Evolutionary conservation across 768 basidiomycete species (phyloP).

Genomic region (Pleurotus tuoliensis): DNA sequence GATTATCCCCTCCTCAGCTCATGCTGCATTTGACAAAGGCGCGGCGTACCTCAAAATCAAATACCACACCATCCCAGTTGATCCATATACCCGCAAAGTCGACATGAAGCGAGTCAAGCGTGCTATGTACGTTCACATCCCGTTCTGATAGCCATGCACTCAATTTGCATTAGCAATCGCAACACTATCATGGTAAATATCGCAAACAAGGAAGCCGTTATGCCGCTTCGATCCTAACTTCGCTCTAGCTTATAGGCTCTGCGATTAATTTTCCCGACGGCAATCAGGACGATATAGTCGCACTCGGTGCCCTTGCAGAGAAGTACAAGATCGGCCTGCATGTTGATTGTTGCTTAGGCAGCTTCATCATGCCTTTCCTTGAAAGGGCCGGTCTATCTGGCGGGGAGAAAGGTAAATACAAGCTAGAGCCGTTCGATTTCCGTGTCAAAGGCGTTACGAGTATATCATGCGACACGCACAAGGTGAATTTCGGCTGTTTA

Average conservation of each 20-base stretch:
- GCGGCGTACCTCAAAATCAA: constrained; percentile 87
- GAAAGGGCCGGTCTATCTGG: constrained; percentile 69
- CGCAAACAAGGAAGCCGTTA: not conserved
- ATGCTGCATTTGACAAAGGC: constrained; percentile 95
- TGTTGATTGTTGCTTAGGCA: constrained; percentile 93
- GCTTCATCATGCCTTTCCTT: constrained; percentile 92
- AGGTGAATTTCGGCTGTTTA: constrained; percentile 39
- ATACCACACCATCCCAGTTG: constrained; percentile 81
- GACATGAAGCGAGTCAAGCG: constrained; percentile 73
- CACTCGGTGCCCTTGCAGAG: constrained; percentile 70
- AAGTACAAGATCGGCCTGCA: constrained; percentile 80
- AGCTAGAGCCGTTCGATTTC: constrained; percentile 82
- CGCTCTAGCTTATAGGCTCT: constrained; percentile 72
- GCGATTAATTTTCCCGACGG: constrained; percentile 85
- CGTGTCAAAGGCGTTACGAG: constrained; percentile 86
- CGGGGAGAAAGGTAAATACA: constrained; percentile 52
- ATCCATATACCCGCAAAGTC: constrained; percentile 72
- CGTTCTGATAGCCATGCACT: constrained; percentile 8
- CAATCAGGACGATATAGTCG: constrained; percentile 81
- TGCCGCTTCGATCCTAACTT: not conserved
- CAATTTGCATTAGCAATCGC: constrained; percentile 50
- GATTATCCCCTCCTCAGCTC: constrained; percentile 79
- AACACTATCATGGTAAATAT: constrained; percentile 80
- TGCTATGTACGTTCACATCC: constrained; percentile 67
- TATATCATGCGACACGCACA: constrained; percentile 96